Base-by-base conservation (phyloP, 2,329 filamentous ascomycete species). In the Talaromyces sp. region DNA sequence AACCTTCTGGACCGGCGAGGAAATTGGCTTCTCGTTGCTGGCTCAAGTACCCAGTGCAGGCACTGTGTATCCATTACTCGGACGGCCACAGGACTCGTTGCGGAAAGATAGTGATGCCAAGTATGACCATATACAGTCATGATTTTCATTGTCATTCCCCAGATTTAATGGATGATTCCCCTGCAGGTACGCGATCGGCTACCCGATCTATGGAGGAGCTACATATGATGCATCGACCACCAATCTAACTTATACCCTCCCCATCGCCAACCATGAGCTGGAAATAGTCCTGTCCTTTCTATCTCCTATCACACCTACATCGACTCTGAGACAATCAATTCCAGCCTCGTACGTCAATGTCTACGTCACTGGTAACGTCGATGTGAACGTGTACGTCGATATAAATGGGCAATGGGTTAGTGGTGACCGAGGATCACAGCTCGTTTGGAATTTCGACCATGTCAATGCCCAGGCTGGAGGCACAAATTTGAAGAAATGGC, bases 341-440 rank as follows among this genome's bases (percentile, higher is more conserved):
- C 92, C 92, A n/a, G 91, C 91, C 11, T 87, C 88, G 28, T 96
- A 96, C 72, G 71, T 96, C 65, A 89, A 85, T 5, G 81, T 93
- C 44, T 77, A 87, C 69, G 89, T 90, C 12, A 82, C 87, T 64
- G 91, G 90, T 5, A 81, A 80, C 66, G 84, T 88, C 58, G 81
- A 88, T 65, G 77, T 90, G 12, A 83, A 86, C 69, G 66, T 79
- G 14, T 90, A 90, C 69, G 76, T 88, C 64, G 88, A 91, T 70
- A 67, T 90, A 60, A 89, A 90, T 69, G 88, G 88, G 7, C 87
- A 92, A 71, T 96, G 91, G 91, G 88, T 92, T 64, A 95, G 88
- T 70, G 91, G 91, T 18, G 84, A 92, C 66, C 80, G 86, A 57
- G 86, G 83, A 37, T 90, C 84, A 68, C 79, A 83, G 60, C 89